Evolutionary conservation across 108 stramenopile species (phyloP), one percentile per base, ranked within the genome.

Genomic region (Stephanodiscus triporus): DNA sequence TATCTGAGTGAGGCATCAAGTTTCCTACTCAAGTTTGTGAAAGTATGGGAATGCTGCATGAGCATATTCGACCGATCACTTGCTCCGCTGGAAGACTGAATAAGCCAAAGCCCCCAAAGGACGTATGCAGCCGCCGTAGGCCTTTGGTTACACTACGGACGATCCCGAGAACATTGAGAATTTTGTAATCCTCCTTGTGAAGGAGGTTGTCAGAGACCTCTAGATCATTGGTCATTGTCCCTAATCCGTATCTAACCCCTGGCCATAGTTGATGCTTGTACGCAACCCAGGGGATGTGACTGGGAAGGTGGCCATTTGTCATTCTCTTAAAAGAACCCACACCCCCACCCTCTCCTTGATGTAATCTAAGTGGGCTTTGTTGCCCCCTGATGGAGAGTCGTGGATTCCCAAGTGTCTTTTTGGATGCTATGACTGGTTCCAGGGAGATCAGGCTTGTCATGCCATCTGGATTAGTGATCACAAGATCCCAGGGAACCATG

Each of bases 1-100:
- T 51, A 10, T 23, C 72, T 37, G 56, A 73, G n/a, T 1, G 30
- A 38, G 2, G 77, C 71, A 14, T 5, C 19, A 3, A 78, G 47
- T 14, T 22, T 70, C 17, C 29, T 40, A 0, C 76, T 69, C 16
- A 77, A n/a, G 4, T 14, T n/a, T 14, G 29, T 22, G 23, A 47
- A 20, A 0, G 49, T 24, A 3, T 45, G 50, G 24, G 42, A 70
- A 34, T 78, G 77, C 49, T 73, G 71, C 6, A 78, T 4, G 22
- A 78, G 56, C 5, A 61, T 29, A 20, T 56, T 22, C 59, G 23
- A 2, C 26, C 69, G 11, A 66, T 66, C n/a, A 43, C 0, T 11
- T 40, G 14, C 34, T 78, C 77, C 10, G n/a, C 42, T 13, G 45
- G 3, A 13, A 72, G 50, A 0, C 14, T 58, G 38, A 36, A 66